These are phyloP conservation scores for Candida schatavii DNA, from an alignment of 805 yeast genomes.

Conservation along the genomic window DNA sequence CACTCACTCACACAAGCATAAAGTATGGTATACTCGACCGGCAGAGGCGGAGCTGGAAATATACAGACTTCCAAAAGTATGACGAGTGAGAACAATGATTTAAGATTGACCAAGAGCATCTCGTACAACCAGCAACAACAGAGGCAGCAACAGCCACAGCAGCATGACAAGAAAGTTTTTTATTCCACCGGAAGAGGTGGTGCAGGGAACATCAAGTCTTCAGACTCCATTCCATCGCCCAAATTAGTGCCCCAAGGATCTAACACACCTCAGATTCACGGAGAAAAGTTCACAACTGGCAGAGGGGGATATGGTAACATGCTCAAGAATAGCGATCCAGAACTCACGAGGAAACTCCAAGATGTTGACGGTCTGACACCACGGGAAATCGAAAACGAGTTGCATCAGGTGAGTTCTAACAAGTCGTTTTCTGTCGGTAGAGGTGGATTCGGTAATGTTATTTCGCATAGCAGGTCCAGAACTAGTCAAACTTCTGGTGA, in stretches of 20 bases:
- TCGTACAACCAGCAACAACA: slow-evolving; percentile 5
- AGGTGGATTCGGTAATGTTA: slow-evolving; percentile 65
- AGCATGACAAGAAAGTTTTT: slow-evolving; percentile 29
- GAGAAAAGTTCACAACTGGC: slow-evolving; percentile 63
- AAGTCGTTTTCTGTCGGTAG: slow-evolving; percentile 54
- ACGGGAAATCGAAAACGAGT: slow-evolving; percentile 23
- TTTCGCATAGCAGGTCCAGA: slow-evolving; percentile 29
- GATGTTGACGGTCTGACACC: slow-evolving; percentile 51
- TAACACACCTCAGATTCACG: slow-evolving; percentile 56
- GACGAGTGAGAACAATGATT: slow-evolving; percentile 17
- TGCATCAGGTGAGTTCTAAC: slow-evolving; percentile 43
- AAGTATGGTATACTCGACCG: slow-evolving; percentile 29
- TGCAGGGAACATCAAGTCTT: slow-evolving; percentile 60
- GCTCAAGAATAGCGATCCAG: slow-evolving; percentile 59
- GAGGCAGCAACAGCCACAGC: slow-evolving; percentile 6
- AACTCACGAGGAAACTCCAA: slow-evolving; percentile 58
- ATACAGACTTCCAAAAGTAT: slow-evolving; percentile 17
- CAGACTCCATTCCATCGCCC: slow-evolving; percentile 48
- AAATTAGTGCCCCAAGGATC: slow-evolving; percentile 57
- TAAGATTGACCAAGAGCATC: slow-evolving; percentile 6
- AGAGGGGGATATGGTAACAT: slow-evolving; percentile 81
- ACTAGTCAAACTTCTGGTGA: slow-evolving; percentile 16
- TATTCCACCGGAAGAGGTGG: slow-evolving; percentile 81
- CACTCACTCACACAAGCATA: not conserved
- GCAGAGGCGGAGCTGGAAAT: slow-evolving; percentile 41